These are phyloP conservation scores for Phialophora chinensis DNA, from an alignment of 2,329 filamentous ascomycete species.

Conservation along the genomic window DNA sequence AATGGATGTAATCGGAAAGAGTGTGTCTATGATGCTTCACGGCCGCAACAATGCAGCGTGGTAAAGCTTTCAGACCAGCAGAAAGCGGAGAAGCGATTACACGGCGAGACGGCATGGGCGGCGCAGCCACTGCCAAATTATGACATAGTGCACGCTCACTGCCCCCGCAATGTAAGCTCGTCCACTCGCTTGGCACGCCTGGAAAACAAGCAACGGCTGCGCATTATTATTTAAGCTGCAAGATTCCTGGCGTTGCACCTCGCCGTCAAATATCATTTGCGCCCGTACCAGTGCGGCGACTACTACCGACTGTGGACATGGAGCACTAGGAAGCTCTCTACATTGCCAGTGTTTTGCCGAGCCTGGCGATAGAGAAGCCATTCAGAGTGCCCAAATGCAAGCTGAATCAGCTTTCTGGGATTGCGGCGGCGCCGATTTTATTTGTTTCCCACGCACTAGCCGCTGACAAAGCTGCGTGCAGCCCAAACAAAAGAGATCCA, in stretches of 20 bases:
- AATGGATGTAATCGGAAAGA: neutral
- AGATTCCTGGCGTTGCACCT: neutral
- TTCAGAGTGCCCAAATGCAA: neutral
- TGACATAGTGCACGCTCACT: neutral
- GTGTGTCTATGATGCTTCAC: neutral
- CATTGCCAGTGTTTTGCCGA: neutral
- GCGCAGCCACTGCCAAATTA: neutral
- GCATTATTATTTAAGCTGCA: neutral
- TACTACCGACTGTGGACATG: too few species aligned
- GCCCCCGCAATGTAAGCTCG: neutral
- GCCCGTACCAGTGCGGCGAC: neutral
- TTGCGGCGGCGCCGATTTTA: neutral
- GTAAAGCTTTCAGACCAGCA: neutral
- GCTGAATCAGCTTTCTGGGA: neutral
- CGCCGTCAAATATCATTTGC: neutral
- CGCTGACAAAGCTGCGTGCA: slow-evolving; percentile 10
- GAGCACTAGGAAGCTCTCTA: neutral
- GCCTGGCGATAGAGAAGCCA: neutral
- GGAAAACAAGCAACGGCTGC: neutral
- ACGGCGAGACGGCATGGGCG: neutral
- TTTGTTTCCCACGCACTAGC: neutral
- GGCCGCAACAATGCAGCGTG: neutral
- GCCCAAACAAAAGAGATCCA: neutral
- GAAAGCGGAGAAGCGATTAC: slow-evolving; percentile 7
- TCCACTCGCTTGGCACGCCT: neutral